Evolutionary conservation across 2,329 filamentous ascomycete genomes (phyloP).

Genomic region (Pseudocercospora eumusae): DNA sequence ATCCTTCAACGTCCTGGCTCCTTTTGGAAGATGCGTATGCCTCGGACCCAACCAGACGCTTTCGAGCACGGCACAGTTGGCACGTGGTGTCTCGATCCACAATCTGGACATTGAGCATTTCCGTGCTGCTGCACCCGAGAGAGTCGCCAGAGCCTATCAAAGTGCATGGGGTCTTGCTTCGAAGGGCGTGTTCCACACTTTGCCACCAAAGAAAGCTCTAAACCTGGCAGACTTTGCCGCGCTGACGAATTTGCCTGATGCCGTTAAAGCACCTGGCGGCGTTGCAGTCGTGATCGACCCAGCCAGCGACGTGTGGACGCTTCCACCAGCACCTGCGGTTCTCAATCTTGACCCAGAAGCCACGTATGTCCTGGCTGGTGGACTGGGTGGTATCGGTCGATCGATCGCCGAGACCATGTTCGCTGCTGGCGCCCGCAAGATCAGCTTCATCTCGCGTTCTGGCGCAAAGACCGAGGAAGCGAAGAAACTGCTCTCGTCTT

Average conservation of each 20-base stretch:
- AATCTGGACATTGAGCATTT: conserved; percentile 10
- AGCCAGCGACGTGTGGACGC: conserved; percentile 1
- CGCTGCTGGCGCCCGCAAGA: conserved; percentile 23
- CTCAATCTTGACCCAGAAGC: conserved; percentile 26
- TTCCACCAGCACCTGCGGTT: conserved; percentile 14
- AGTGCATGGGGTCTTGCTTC: conserved; percentile 6
- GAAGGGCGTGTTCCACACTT: conserved; percentile 6
- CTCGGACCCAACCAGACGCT: conserved; percentile 2
- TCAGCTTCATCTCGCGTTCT: conserved; percentile 5
- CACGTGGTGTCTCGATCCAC: conserved; percentile 2
- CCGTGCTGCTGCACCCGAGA: background rate
- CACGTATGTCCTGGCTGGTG: conserved; percentile 31
- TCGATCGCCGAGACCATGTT: conserved; percentile 25
- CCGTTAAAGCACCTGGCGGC: conserved; percentile 1
- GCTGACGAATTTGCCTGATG: conserved; percentile 5
- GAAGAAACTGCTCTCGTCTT: background rate
- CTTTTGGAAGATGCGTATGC: conserved; percentile 10
- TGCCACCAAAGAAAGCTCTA: conserved; percentile 7
- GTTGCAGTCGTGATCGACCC: conserved; percentile 5
- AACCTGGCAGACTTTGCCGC: conserved; percentile 4
- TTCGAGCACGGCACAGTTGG: conserved; percentile 2
- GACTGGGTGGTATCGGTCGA: conserved; percentile 31
- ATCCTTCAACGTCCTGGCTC: conserved; percentile 9
- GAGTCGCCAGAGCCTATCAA: conserved; percentile 5
- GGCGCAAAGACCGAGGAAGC: conserved; percentile 8